phyloP scores from a whole-genome alignment of 164 flowering plant species.

The Nelumbo lutea region DNA sequence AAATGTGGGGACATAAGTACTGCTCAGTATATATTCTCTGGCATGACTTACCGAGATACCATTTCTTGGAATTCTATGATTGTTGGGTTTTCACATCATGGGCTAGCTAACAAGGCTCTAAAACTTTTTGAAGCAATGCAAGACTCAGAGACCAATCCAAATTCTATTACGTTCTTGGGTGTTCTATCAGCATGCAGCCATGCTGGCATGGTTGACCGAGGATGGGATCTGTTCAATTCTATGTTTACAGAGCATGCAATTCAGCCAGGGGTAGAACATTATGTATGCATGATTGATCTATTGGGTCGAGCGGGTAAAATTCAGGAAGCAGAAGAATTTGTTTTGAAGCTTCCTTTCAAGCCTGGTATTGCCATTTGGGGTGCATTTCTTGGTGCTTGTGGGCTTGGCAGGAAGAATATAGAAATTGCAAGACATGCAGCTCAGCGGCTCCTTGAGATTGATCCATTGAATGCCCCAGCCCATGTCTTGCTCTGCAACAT shows the following conservation, averaged over 20 bases:
- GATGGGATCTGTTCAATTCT: constrained; percentile 29
- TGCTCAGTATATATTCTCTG: constrained; percentile 32
- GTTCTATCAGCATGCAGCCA: constrained; percentile 44
- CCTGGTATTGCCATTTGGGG: constrained; percentile 47
- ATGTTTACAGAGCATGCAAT: constrained; percentile 25
- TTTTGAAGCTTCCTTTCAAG: constrained; percentile 30
- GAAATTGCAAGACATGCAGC: constrained; percentile 36
- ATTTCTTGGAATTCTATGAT: constrained; percentile 71
- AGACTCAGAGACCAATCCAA: constrained; percentile 26
- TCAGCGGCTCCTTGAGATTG: constrained; percentile 35
- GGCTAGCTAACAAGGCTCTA: constrained; percentile 30
- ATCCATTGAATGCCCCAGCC: constrained; percentile 49
- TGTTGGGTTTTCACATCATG: constrained; percentile 46
- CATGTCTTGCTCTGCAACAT: constrained; percentile 47
- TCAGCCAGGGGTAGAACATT: constrained; percentile 34
- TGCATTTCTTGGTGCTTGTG: constrained; percentile 48
- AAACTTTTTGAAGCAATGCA: constrained; percentile 32
- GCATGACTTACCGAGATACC: constrained; percentile 33
- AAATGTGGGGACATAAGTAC: constrained; percentile 47
- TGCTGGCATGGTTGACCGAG: constrained; percentile 30
- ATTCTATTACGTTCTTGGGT: constrained; percentile 41
- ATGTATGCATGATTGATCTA: constrained; percentile 38
- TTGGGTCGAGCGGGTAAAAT: constrained; percentile 46
- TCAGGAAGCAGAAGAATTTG: constrained; percentile 39
- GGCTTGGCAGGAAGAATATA: constrained; percentile 20